Evolutionary conservation across 176 grass and related monocot species (phyloP).

Genomic region (Lolium rigidum): DNA sequence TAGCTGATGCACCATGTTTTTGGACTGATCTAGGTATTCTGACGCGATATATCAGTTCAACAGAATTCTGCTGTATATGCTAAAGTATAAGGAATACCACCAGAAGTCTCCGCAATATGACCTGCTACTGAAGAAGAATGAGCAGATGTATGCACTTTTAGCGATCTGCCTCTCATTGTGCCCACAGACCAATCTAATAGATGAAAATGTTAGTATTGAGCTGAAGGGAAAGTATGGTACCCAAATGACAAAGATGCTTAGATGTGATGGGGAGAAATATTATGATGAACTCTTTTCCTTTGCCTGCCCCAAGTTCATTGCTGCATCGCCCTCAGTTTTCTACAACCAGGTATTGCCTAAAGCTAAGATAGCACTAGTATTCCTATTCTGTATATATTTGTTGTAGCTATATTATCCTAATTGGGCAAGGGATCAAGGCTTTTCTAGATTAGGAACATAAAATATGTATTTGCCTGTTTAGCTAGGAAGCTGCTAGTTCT

Average conservation of each 20-base stretch:
- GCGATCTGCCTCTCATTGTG: conserved; percentile 91
- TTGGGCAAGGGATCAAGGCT: not conserved
- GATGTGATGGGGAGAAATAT: conserved; percentile 77
- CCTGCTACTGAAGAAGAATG: conserved; percentile 93
- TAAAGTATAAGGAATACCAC: conserved; percentile 88
- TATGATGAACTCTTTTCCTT: conserved; percentile 92
- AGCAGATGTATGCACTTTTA: conserved; percentile 95
- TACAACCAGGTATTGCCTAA: conserved; percentile 82
- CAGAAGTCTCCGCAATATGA: conserved; percentile 92
- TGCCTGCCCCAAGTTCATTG: conserved; percentile 97
- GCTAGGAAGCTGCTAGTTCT: not conserved
- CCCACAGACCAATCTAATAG: conserved; percentile 75
- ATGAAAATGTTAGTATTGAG: conserved; percentile 83
- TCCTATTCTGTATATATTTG: not conserved
- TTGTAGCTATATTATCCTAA: not conserved
- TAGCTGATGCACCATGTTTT: conserved; percentile 26
- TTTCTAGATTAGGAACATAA: conserved; percentile 8
- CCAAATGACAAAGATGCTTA: conserved; percentile 95
- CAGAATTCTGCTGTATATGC: conserved; percentile 91
- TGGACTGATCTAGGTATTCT: conserved; percentile 65
- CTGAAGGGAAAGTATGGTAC: conserved; percentile 93
- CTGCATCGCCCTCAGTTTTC: conserved; percentile 68
- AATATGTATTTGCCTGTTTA: conserved; percentile 9
- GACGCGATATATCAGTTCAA: conserved; percentile 90
- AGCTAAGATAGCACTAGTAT: not conserved